A percentile compares a stretch with the other conserved stretches of the same genome.
These are phyloP conservation scores for Candolleomyces aberdarensis DNA, from an alignment of 768 basidiomycete species.

Conservation along the genomic window DNA sequence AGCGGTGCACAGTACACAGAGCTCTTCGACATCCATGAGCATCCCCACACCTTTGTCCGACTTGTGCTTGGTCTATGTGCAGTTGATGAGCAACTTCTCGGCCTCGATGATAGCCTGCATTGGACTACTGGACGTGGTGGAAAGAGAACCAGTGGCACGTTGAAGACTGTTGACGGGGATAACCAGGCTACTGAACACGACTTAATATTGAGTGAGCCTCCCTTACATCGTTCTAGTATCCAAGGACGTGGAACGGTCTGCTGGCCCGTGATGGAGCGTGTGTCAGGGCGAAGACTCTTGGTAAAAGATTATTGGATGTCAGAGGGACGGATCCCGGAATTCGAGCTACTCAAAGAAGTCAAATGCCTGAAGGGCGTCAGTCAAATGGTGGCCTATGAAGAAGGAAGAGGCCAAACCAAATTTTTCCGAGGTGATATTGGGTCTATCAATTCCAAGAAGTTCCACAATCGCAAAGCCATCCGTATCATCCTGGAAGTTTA, in stretches of 20 bases:
- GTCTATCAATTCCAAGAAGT: background rate
- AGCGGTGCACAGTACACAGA: background rate
- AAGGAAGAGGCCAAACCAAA: background rate
- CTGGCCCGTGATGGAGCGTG: background rate
- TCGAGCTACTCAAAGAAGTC: background rate
- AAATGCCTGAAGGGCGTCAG: background rate
- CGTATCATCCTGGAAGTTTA: background rate
- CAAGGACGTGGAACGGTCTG: constrained; percentile 1
- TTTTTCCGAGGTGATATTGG: background rate
- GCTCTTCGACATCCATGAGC: background rate
- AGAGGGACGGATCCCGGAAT: background rate
- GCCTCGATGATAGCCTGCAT: background rate
- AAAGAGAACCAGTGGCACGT: background rate
- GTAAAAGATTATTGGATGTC: background rate
- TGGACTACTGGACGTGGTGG: background rate
- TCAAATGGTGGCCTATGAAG: background rate
- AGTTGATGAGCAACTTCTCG: background rate
- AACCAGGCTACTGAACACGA: background rate
- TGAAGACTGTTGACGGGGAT: background rate
- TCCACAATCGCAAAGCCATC: background rate
- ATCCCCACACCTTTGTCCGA: background rate
- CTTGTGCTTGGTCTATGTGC: constrained; percentile 1
- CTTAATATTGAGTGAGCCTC: background rate
- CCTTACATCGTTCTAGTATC: background rate
- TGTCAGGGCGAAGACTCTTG: background rate